These are phyloP conservation scores for Russula brevipes DNA, from an alignment of 768 basidiomycete genomes.

Conservation along the genomic window DNA sequence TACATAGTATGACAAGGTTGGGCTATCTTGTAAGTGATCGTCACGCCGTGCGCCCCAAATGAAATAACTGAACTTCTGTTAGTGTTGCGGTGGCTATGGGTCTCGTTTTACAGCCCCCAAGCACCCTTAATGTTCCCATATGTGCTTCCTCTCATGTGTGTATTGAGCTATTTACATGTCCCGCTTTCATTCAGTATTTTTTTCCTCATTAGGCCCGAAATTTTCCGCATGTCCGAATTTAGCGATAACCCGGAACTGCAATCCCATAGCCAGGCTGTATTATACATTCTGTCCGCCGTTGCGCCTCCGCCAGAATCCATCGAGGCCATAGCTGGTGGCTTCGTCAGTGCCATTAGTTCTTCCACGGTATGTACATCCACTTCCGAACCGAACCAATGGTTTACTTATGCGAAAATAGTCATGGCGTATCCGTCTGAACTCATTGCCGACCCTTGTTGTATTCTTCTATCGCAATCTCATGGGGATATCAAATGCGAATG, in stretches of 20 bases:
- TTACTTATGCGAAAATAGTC: slow-evolving; percentile 45
- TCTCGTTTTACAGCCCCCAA: slow-evolving; percentile 66
- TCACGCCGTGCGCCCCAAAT: slow-evolving; percentile 1
- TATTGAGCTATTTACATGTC: slow-evolving; percentile 23
- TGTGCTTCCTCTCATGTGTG: slow-evolving; percentile 70
- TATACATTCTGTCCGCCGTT: slow-evolving; percentile 78
- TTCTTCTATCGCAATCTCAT: slow-evolving; percentile 90
- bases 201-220: slow-evolving; percentile 59
- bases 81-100: slow-evolving; percentile 81
- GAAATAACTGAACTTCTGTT: slow-evolving; percentile 20
- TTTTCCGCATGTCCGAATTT: slow-evolving; percentile 85
- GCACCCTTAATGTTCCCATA: slow-evolving; percentile 76
- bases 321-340: slow-evolving; percentile 52
- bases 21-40: slow-evolving; percentile 61
- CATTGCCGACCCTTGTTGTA: slow-evolving; percentile 80
- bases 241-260: slow-evolving; percentile 83
- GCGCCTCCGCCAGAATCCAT: slow-evolving; percentile 66
- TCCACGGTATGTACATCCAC: slow-evolving; percentile 52
- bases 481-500: slow-evolving; percentile 60
- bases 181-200: slow-evolving; percentile 10
- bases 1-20: slow-evolving; percentile 82
- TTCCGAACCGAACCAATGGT: slow-evolving; percentile 11
- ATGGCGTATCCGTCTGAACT: slow-evolving; percentile 86
- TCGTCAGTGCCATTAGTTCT: slow-evolving; percentile 68
- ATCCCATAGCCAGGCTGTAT: slow-evolving; percentile 69